Evolutionary conservation across 2,329 filamentous ascomycete species (phyloP).

Genomic region (Apiospora saccharicola): DNA sequence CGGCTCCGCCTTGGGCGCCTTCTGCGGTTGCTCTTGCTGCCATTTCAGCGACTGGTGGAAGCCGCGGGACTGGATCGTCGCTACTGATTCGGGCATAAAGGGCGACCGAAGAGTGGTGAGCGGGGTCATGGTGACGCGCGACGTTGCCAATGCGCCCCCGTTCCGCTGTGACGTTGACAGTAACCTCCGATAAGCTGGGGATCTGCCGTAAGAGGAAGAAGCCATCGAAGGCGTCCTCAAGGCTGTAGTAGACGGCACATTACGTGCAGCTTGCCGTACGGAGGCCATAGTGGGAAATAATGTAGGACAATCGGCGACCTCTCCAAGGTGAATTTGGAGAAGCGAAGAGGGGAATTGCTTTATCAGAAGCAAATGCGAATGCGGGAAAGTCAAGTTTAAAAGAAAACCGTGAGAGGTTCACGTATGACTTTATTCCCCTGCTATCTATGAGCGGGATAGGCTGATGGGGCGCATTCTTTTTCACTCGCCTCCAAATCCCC

Average conservation of each 20-base stretch:
- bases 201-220: slow-evolving; percentile 50
- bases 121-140: slow-evolving; percentile 38
- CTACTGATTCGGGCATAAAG: slow-evolving; percentile 52
- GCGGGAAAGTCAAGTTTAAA: not conserved
- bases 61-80: slow-evolving; percentile 46
- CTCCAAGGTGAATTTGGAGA: slow-evolving; percentile 30
- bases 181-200: slow-evolving; percentile 58
- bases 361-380: not conserved
- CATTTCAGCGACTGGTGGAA: slow-evolving; percentile 49
- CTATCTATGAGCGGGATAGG: not conserved
- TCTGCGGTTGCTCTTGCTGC: slow-evolving; percentile 44
- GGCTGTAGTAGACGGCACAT: slow-evolving; percentile 51
- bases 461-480: slow-evolving; percentile 25
- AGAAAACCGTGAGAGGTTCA: slow-evolving; percentile 25
- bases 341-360: slow-evolving; percentile 25
- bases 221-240: slow-evolving; percentile 50
- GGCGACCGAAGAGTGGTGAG: slow-evolving; percentile 54
- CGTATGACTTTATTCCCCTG: slow-evolving; percentile 15
- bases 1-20: slow-evolving; percentile 45
- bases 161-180: slow-evolving; percentile 33
- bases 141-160: slow-evolving; percentile 33
- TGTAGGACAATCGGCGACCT: not conserved
- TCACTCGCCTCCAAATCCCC: slow-evolving; percentile 18
- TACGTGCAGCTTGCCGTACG: slow-evolving; percentile 50
- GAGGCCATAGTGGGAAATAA: slow-evolving; percentile 52